These are phyloP conservation scores for Globisporangium ultimum DNA, from an alignment of 352 stramenopile genomes.

Conservation along the genomic window DNA sequence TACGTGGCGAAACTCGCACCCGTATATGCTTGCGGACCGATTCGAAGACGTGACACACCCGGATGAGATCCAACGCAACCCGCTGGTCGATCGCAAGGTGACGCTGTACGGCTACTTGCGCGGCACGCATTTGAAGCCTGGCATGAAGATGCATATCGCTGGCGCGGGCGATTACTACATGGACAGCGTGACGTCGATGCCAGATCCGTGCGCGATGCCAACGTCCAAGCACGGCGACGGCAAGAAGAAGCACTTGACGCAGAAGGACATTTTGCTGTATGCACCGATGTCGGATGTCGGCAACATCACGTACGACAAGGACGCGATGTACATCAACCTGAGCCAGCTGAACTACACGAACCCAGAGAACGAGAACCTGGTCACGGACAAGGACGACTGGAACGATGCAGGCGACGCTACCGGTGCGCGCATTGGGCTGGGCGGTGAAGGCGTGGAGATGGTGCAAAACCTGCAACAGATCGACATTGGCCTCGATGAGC, in stretches of 20 bases:
- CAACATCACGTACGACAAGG: constrained; percentile 98
- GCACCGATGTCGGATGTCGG: constrained; percentile 93
- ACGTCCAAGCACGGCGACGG: constrained; percentile 43
- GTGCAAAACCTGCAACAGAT: constrained; percentile 94
- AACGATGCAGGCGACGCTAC: constrained; percentile 41
- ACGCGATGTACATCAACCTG: constrained; percentile 99
- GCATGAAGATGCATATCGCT: constrained; percentile 97
- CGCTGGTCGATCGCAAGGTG: constrained; percentile 90
- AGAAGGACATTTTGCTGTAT: constrained; percentile 94
- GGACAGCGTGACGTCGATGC: constrained; percentile 90
- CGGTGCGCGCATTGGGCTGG: constrained; percentile 35
- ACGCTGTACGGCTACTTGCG: constrained; percentile 98
- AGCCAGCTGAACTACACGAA: constrained; percentile 94
- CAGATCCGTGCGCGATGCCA: constrained; percentile 96
- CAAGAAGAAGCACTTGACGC: constrained; percentile 87
- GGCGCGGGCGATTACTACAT: constrained; percentile 98
- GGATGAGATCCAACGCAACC: constrained; percentile 92
- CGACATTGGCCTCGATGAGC: constrained; percentile 91
- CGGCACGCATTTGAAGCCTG: constrained; percentile 97
- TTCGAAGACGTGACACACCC: constrained; percentile 98
- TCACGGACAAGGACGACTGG: constrained; percentile 48
- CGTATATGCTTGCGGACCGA: constrained; percentile 98
- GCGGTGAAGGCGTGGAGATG: constrained; percentile 90
- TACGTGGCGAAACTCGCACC: constrained; percentile 99
- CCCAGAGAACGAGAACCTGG: constrained; percentile 74